Evolutionary conservation across 495 filamentous ascomycete species (phyloP).

Genomic region (Sphaerosporella brunnea): DNA sequence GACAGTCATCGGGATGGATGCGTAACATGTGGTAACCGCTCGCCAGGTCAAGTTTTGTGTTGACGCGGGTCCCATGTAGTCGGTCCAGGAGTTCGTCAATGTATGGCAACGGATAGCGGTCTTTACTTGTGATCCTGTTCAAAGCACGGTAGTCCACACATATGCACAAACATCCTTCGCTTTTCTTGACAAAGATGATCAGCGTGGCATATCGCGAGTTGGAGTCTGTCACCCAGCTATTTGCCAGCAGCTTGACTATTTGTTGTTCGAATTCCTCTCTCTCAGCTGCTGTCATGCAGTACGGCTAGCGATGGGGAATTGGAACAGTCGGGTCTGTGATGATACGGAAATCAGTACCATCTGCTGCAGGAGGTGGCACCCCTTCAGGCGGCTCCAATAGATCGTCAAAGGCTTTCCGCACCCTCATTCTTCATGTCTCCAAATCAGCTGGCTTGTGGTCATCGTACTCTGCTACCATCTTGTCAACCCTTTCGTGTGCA

Average conservation of each 20-base stretch:
- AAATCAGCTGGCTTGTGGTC: no score
- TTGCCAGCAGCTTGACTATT: not conserved
- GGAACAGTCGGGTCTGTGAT: not conserved
- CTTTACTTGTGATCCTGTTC: no score
- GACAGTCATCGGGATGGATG: not conserved
- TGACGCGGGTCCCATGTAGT: constrained; percentile 26
- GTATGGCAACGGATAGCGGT: constrained; percentile 33
- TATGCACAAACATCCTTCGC: constrained; percentile 21
- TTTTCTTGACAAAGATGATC: no score
- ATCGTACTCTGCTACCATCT: not conserved
- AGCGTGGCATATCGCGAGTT: constrained; percentile 8
- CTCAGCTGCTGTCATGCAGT: not conserved
- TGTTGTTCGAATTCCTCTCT: not conserved
- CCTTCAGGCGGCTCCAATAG: not conserved
- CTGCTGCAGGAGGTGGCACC: not conserved
- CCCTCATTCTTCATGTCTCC: not conserved
- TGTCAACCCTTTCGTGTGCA: not conserved
- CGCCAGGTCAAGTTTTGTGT: constrained; percentile 30
- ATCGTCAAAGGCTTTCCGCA: not conserved
- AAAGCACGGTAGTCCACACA: constrained; percentile 32
- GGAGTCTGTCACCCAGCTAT: not conserved
- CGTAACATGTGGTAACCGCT: no score
- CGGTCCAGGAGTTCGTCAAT: constrained; percentile 30
- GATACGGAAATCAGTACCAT: not conserved
- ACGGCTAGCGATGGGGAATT: not conserved